Evolutionary conservation across 331 rosid species (phyloP).

Genomic region (Arachis monticola): DNA sequence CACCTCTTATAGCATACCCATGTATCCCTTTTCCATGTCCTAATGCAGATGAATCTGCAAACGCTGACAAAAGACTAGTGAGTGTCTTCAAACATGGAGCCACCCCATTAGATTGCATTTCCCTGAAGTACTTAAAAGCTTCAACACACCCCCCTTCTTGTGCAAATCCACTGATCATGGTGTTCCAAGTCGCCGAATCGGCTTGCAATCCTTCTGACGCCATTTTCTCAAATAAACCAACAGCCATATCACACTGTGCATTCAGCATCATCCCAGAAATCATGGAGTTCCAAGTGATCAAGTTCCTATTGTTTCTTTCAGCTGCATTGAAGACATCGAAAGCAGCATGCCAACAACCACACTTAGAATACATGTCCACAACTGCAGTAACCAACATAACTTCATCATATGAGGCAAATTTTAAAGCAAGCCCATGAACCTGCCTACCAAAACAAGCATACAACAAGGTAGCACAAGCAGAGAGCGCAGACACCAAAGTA

Average conservation of each 20-base stretch:
- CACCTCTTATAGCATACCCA: constrained; percentile 53
- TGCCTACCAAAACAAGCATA: constrained; percentile 60
- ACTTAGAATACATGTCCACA: constrained; percentile 73
- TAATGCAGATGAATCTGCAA: constrained; percentile 59
- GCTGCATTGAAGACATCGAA: constrained; percentile 48
- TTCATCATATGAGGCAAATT: constrained; percentile 41
- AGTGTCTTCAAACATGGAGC: constrained; percentile 59
- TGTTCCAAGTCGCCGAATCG: constrained; percentile 81
- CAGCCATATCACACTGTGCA: constrained; percentile 53
- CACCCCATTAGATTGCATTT: constrained; percentile 57
- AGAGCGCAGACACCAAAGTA: constrained; percentile 61
- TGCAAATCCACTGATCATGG: constrained; percentile 69
- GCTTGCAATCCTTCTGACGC: constrained; percentile 54
- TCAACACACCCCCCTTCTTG: constrained; percentile 53
- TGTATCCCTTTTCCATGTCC: constrained; percentile 66
- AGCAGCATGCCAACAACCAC: constrained; percentile 65
- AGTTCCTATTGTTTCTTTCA: constrained; percentile 47
- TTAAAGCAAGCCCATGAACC: constrained; percentile 62
- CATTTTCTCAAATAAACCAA: constrained; percentile 52
- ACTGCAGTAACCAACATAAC: constrained; percentile 62
- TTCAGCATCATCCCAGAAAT: constrained; percentile 76
- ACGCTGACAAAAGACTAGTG: constrained; percentile 64
- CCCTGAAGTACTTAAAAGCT: constrained; percentile 63
- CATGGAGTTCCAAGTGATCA: constrained; percentile 71
- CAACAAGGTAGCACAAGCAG: constrained; percentile 58